Percentiles rank a stretch among this genome's conserved stretches.
Evolutionary conservation across 2,329 filamentous ascomycete species (phyloP).

Genomic region (Graphilbum fragrans): DNA sequence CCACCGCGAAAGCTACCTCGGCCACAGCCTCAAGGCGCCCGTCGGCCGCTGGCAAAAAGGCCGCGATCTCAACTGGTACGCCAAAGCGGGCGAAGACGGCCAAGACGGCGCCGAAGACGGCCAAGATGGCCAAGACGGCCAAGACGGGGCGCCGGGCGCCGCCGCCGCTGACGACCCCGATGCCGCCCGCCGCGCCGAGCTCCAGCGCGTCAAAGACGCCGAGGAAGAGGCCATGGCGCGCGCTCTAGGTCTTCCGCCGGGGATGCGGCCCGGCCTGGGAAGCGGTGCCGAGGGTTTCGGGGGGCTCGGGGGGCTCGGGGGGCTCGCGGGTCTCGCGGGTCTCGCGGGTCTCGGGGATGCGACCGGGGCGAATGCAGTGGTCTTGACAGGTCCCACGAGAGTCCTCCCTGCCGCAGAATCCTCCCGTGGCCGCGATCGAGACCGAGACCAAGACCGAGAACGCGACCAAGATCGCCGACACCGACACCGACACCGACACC

Average conservation of each 20-base stretch:
- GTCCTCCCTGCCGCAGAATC: background rate
- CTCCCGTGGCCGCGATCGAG: background rate
- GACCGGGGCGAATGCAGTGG: constrained; percentile 54
- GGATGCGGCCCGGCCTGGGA: constrained; percentile 19
- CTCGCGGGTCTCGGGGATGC: background rate
- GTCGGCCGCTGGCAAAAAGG: constrained; percentile 87
- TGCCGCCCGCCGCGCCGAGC: constrained; percentile 60
- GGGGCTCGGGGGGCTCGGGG: too few species aligned
- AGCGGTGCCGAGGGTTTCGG: background rate
- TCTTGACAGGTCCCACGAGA: constrained; percentile 1
- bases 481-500: background rate
- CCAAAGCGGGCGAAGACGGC: constrained; percentile 27
- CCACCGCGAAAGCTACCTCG: constrained; percentile 83
- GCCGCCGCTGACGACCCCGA: constrained; percentile 47
- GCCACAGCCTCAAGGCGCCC: constrained; percentile 83
- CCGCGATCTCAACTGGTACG: constrained; percentile 53
- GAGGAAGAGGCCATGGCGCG: constrained; percentile 84
- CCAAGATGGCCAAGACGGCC: background rate
- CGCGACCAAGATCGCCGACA: background rate
- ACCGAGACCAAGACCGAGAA: background rate
- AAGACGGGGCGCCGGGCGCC: constrained; percentile 18
- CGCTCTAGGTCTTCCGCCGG: constrained; percentile 58
- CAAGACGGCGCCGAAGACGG: constrained; percentile 21
- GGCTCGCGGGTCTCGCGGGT: constrained; percentile 37
- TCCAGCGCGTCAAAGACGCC: constrained; percentile 73